Evolutionary conservation across 108 stramenopile genomes (phyloP), one percentile per base, ranked within the genome.

Genomic region (Schizochytrium sp.): DNA sequence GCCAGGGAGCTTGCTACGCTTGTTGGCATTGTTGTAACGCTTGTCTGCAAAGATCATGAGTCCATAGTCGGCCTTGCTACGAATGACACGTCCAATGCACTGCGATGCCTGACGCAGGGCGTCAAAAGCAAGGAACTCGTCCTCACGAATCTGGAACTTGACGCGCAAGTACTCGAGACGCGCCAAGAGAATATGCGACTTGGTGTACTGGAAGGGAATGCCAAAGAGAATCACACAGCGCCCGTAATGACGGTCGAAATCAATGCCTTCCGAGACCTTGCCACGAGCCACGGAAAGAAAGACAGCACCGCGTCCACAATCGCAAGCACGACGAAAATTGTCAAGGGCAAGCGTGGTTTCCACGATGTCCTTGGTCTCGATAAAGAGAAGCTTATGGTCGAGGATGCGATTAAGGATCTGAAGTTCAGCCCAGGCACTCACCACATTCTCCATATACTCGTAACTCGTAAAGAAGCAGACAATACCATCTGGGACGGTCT

Each of bases 321-420:
- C 99, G 88, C 98, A 98, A 5, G 99, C 99, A 58, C 97, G 91
- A 60, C 97, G 95, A 94, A 95, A 99, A 89, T 99, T 98, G 89
- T 98, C 98, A 18, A 99, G 90, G 4, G 99, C 98, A 60, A 99
- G 89, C 0, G 98, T 98, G 5, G 99, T 99, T 90, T 99, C 99
- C 44, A 99, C 97, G 16, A 99, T 97, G 94, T 99, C 99, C 89
- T 99, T 99, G 16, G 99, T 99, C 93, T 99, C 99, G 59, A 99
- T 97, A 87, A 98, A 99, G 44, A 99, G 94, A 5, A 99, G 92
- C 91, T 99, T 99, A 25, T 96, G 94, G 83, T 97, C 97, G 92
- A 95, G 93, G 44, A 89, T 29, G 48, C 44, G 51, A 8, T 88
- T n/a, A 5, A 87, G 45, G 28, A 87, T 58, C 18, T 72, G 83